Conservation (phyloP, 208 protist species). For the Trypanosoma congolense region DNA sequence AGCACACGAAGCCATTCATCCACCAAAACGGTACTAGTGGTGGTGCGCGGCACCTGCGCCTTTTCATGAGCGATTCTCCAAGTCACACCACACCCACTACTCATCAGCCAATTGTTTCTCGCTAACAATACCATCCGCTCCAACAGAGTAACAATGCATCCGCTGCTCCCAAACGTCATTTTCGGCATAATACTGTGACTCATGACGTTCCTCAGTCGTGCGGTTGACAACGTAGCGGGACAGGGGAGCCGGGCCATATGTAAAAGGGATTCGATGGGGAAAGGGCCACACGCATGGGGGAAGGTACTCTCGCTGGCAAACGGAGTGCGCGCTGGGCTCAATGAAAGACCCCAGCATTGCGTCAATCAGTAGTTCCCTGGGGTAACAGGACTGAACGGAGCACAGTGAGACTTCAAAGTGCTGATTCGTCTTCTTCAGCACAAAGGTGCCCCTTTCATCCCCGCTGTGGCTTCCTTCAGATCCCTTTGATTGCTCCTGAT, state of each 20-base stretch:
- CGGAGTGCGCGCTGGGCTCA: constrained; percentile 16
- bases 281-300: constrained; percentile 32
- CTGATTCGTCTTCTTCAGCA: constrained; percentile 17
- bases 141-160: constrained; percentile 18
- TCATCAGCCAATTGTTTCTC: constrained; percentile 3
- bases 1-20: too few relatives aligned
- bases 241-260: constrained; percentile 19
- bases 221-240: constrained; percentile 16
- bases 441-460: background rate
- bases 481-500: background rate
- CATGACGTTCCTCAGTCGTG: constrained; percentile 21
- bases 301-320: constrained; percentile 33
- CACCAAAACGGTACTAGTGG: too few relatives aligned
- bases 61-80: too few relatives aligned
- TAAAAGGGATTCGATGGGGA: constrained; percentile 39
- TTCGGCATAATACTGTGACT: constrained; percentile 21
- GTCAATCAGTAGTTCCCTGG: constrained; percentile 2
- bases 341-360: constrained; percentile 17
- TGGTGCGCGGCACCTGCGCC: too few relatives aligned
- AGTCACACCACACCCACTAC: background rate
- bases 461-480: too few relatives aligned
- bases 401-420: constrained; percentile 13
- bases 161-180: constrained; percentile 21
- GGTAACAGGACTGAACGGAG: constrained; percentile 18
- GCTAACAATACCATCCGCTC: constrained; percentile 14